Evolutionary conservation across 768 basidiomycete species (phyloP), one percentile per base, ranked within the genome.

Genomic region (Naganishia vishniacii): DNA sequence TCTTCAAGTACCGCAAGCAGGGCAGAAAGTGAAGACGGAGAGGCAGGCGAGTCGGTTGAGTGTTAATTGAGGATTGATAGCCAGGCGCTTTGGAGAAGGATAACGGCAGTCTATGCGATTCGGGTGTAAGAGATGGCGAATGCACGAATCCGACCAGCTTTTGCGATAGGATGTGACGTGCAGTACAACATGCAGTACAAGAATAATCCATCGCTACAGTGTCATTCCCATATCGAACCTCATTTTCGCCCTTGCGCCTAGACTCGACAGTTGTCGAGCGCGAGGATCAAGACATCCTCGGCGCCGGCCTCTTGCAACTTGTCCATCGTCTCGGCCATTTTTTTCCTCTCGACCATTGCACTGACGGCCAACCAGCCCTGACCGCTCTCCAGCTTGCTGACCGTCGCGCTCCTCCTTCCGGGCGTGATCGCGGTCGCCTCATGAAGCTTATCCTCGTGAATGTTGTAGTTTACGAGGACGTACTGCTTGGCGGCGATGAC

Each of bases 221-320:
- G 7, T 31, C 11, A 13, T 41, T 12, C 53, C 37, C 16, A 18
- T 28, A 20, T 47, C 42, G 1, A 12, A 45, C 44, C 25, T 28
- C 31, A 20, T 60, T 18, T 5, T 28, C 26, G 8, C 53, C 3
- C 31, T 20, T 23, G 20, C 2, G 44, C 51, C 56, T 48, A 90
- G 31, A 97, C 93, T 77, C 92, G 84, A 81, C 93, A 98, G 77
- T 98, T 97, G 75, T 91, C 86, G 68, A 99, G 78, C 67, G 85
- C 88, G 74, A 94, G 88, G 59, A 93, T 84, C 68, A 98, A 78
- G 48, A 98, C 83, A 73, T 99, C 95, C 76, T 90, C 84, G 3
- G 95, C 94, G 16, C 95, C 95, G 41, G 85, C 81, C 59, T 79
- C 82, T 67, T 86, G 85, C 48, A 99, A 79, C 46, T 85, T 80